Evolutionary conservation across 2,329 filamentous ascomycete species (phyloP), one percentile per base, ranked within the genome.

Genomic region (Aspergillus fructus): DNA sequence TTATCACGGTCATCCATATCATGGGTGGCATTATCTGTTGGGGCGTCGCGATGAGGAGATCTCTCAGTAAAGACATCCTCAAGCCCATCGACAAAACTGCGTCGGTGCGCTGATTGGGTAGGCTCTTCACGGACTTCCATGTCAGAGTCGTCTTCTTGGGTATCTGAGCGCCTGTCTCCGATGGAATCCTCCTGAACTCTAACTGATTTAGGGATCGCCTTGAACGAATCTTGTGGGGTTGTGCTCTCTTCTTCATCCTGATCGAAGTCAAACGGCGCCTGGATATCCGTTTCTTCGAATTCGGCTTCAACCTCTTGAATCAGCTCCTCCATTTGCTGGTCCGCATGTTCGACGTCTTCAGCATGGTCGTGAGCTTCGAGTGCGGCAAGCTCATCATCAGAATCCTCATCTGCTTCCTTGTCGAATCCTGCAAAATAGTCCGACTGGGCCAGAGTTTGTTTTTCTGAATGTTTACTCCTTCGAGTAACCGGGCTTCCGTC

Each of bases 21-120:
- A 21, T 12, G 8, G n/a, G 17, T 23, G 1, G 24, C n/a, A 21
- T 60, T 49, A 27, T 60, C 58, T 7, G 6, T 11, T 2, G 19
- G n/a, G 13, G 39, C 33, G n/a, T 46, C 45, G 5, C 7, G 23
- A 21, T 1, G 11, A 48, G 47, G 17, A 30, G 33, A 41, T 4
- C 6, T 40, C n/a, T 65, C 62, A 43, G 48, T 59, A 34, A 65
- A 66, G 27, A 63, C 59, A 52, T 66, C 62, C 40, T 63, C 59
- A 47, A 66, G 58, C 6, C 60, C 64, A 34, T 59, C 39, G 5
- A 56, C 24, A 8, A 61, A 21, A 37, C 53, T 56, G 23, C 52
- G 37, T 23, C 46, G 51, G 39, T 48, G 21, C n/a, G 39, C 30
- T 9, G 45, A 19, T 19, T 13, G 15, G n/a, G 34, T 12, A 24